Evolutionary conservation across 768 basidiomycete genomes (phyloP).

Genomic region (Russula ochroleuca): DNA sequence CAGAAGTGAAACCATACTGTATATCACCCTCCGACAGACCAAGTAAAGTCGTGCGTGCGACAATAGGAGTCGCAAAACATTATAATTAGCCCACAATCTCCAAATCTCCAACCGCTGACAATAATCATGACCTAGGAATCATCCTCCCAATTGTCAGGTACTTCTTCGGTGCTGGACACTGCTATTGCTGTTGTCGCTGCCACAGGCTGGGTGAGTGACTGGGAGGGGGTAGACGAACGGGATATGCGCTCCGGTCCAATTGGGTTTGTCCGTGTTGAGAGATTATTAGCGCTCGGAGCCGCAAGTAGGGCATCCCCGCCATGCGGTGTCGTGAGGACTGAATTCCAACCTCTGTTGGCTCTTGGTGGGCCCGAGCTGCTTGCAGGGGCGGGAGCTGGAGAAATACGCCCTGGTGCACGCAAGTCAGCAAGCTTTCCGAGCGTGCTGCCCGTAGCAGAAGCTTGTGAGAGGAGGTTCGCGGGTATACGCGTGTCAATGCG

Average conservation of each 20-base stretch:
- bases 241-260: background rate
- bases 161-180: slow-evolving; percentile 25
- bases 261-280: background rate
- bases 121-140: slow-evolving; percentile 35
- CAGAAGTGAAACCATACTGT: background rate
- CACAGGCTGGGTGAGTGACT: slow-evolving; percentile 4
- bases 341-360: slow-evolving; percentile 35
- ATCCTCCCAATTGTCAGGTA: slow-evolving; percentile 58
- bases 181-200: background rate
- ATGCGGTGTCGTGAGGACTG: slow-evolving; percentile 32
- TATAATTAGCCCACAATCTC: background rate
- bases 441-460: slow-evolving; percentile 34
- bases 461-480: slow-evolving; percentile 52
- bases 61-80: background rate
- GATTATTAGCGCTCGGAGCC: background rate
- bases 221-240: slow-evolving; percentile 22
- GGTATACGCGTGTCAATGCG: slow-evolving; percentile 82
- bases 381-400: slow-evolving; percentile 23
- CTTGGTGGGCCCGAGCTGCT: slow-evolving; percentile 12
- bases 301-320: slow-evolving; percentile 13
- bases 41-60: background rate
- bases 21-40: background rate
- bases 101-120: background rate
- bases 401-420: slow-evolving; percentile 34
- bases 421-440: slow-evolving; percentile 62